Conservation (phyloP, 2,329 filamentous ascomycete species). For the Apiospora arundinis region DNA sequence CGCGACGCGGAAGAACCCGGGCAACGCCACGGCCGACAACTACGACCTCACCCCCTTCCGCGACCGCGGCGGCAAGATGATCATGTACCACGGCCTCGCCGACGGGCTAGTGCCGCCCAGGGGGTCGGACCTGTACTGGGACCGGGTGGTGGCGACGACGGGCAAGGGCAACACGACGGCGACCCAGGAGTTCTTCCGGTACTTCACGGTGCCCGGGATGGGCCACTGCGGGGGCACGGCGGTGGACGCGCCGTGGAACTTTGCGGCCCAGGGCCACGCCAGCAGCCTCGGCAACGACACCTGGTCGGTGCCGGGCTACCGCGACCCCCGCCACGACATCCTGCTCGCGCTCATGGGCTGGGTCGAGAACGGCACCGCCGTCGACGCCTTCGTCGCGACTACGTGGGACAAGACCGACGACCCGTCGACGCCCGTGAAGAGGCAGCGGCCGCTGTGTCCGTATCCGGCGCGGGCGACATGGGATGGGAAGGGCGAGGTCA, state of each 20-base stretch:
- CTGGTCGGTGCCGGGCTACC: conserved; percentile 44
- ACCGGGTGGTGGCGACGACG: conserved; percentile 36
- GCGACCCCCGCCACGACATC: conserved; percentile 44
- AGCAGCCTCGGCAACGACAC: conserved; percentile 36
- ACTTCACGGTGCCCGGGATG: conserved; percentile 62
- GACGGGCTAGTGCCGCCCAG: conserved; percentile 49
- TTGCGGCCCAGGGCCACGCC: conserved; percentile 42
- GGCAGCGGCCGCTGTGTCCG: conserved; percentile 54
- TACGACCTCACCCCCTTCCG: conserved; percentile 48
- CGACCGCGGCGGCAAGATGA: conserved; percentile 48
- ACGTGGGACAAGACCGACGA: conserved; percentile 39
- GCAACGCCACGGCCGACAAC: conserved; percentile 45
- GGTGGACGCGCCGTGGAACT: conserved; percentile 49
- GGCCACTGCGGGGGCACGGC: conserved; percentile 50
- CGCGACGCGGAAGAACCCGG: conserved; percentile 45
- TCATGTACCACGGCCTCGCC: conserved; percentile 53
- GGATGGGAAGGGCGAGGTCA: conserved; percentile 41
- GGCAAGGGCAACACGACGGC: conserved; percentile 33
- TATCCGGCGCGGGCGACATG: conserved; percentile 46
- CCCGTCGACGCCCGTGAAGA: conserved; percentile 44
- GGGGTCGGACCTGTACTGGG: conserved; percentile 44
- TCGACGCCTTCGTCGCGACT: conserved; percentile 44
- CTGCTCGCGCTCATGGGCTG: conserved; percentile 47
- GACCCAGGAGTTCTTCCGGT: conserved; percentile 57
- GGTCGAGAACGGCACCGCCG: conserved; percentile 42